A percentile compares a stretch with the other conserved stretches of the same genome.
Evolutionary conservation across 192 early-diverging fungal genomes (phyloP).

Genomic region (Umbelopsis sp.): DNA sequence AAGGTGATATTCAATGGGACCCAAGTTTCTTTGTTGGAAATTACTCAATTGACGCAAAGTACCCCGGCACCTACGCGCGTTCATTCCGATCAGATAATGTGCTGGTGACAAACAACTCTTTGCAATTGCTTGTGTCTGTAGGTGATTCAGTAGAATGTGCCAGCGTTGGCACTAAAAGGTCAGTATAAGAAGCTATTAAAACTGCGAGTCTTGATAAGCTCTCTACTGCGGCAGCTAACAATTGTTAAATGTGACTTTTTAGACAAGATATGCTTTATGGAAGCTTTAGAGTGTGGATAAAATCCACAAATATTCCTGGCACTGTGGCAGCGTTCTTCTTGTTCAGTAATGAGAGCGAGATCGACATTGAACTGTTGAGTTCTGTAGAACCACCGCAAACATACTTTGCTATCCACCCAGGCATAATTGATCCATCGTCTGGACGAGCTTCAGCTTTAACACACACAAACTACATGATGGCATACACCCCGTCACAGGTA

Average conservation of each 20-base stretch:
- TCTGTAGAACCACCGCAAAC: slow-evolving; percentile 24
- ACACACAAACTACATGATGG: slow-evolving; percentile 17
- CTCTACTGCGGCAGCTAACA: background rate
- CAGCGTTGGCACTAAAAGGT: slow-evolving; percentile 27
- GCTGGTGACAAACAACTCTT: background rate
- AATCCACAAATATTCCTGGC: slow-evolving; percentile 10
- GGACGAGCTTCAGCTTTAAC: slow-evolving; percentile 29
- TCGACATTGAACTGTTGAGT: slow-evolving; percentile 34
- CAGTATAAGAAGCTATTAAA: background rate
- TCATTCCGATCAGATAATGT: slow-evolving; percentile 27
- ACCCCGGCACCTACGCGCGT: background rate
- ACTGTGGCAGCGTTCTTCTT: slow-evolving; percentile 30
- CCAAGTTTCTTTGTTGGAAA: slow-evolving; percentile 16
- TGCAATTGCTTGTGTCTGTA: slow-evolving; percentile 23
- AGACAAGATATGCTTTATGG: slow-evolving; percentile 30
- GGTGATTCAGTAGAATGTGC: background rate
- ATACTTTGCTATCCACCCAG: slow-evolving; percentile 36
- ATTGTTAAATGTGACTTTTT: background rate
- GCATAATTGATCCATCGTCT: background rate
- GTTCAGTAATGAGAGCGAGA: slow-evolving; percentile 24
- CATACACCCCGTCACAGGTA: slow-evolving; percentile 3
- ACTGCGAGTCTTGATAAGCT: too few species aligned
- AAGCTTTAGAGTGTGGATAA: slow-evolving; percentile 26
- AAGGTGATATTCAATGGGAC: slow-evolving; percentile 18
- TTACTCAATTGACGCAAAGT: slow-evolving; percentile 25